Conservation (phyloP, 2,329 filamentous ascomycete species). For the Thermoascus crustaceus region DNA sequence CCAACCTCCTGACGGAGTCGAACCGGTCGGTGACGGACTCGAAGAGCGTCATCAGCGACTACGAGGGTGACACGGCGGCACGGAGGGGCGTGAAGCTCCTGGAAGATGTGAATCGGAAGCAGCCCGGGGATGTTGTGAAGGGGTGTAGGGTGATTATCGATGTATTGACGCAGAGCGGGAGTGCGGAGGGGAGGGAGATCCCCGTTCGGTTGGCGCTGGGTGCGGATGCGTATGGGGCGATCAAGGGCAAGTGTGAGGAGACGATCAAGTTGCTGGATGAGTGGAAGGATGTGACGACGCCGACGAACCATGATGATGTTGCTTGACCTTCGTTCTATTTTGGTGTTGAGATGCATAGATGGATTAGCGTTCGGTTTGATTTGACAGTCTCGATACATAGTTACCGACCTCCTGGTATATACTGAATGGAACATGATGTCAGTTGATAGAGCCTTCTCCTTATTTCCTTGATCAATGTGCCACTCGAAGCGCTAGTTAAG, state of each 20-base stretch:
- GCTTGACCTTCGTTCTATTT: background rate
- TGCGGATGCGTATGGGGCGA: slow-evolving; percentile 37
- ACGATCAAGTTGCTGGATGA: slow-evolving; percentile 41
- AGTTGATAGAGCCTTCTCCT: too few relatives aligned
- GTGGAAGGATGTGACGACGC: slow-evolving; percentile 40
- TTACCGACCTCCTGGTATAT: too few relatives aligned
- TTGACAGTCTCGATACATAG: too few relatives aligned
- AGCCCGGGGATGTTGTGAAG: slow-evolving; percentile 50
- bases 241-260: slow-evolving; percentile 38
- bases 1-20: slow-evolving; percentile 8
- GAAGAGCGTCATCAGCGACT: slow-evolving; percentile 1
- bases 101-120: slow-evolving; percentile 36
- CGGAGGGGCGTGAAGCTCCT: slow-evolving; percentile 15
- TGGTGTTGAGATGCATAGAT: too few relatives aligned
- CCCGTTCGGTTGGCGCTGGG: slow-evolving; percentile 50
- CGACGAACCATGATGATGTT: slow-evolving; percentile 19
- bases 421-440: too few relatives aligned
- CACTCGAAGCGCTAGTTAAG: too few relatives aligned
- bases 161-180: slow-evolving; percentile 45
- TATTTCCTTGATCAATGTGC: too few relatives aligned
- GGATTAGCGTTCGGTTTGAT: too few relatives aligned
- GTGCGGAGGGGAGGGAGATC: slow-evolving; percentile 42
- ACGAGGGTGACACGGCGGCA: slow-evolving; percentile 10
- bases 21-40: background rate
- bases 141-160: slow-evolving; percentile 48